These are phyloP conservation scores for Cochlearia excelsa DNA, from an alignment of 345 rosid species.

Conservation along the genomic window DNA sequence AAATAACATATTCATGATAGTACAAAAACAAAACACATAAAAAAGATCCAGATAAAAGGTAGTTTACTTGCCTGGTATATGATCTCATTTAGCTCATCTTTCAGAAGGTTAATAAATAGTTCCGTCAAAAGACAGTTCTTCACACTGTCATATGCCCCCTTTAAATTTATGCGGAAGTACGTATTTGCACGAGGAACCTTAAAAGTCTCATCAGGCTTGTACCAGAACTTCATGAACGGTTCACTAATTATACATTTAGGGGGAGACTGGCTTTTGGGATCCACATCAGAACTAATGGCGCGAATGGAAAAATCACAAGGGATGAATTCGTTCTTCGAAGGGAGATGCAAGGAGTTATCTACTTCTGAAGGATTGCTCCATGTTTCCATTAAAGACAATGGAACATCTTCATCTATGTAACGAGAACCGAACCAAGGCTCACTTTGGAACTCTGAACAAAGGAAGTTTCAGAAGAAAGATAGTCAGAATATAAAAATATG, in stretches of 20 bases:
- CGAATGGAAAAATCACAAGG: constrained; percentile 76
- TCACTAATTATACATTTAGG: constrained; percentile 76
- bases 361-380: constrained; percentile 80
- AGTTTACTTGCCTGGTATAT: constrained; percentile 70
- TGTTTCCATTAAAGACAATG: constrained; percentile 57
- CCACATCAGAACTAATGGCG: constrained; percentile 39
- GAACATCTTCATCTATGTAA: constrained; percentile 66
- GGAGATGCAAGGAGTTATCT: constrained; percentile 69
- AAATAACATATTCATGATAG: constrained; percentile 18
- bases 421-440: constrained; percentile 95
- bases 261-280: constrained; percentile 36
- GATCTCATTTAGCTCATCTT: constrained; percentile 87
- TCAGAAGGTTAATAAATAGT: constrained; percentile 78
- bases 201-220: constrained; percentile 82
- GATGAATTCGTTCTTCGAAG: constrained; percentile 76
- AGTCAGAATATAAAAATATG: constrained; percentile 1
- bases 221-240: constrained; percentile 84
- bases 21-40: constrained; percentile 19
- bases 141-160: constrained; percentile 64
- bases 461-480: constrained; percentile 20
- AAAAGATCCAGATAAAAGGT: constrained; percentile 12
- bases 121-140: constrained; percentile 75
- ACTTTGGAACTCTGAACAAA: constrained; percentile 52
- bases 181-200: constrained; percentile 87
- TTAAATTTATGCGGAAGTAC: constrained; percentile 79